A percentile compares a stretch with the other conserved stretches of the same genome.
Conservation (phyloP, 371 early-diverging fungal genomes). For the Conidiobolus incongruus region DNA sequence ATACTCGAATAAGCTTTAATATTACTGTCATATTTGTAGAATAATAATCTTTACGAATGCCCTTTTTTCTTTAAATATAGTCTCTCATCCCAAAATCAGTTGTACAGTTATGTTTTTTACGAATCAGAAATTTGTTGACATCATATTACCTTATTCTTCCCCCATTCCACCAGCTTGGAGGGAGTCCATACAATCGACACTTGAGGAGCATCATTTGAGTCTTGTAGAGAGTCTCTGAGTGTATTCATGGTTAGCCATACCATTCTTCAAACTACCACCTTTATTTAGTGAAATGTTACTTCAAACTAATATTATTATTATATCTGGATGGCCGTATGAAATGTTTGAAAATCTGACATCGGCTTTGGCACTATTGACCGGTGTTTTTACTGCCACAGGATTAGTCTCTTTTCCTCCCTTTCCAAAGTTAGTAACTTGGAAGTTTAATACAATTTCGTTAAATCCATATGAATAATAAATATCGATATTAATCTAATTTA, state of each 20-base stretch:
- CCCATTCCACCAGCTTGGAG: too few relatives aligned
- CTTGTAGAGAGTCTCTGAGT: slow-evolving; percentile 75
- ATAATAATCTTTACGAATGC: slow-evolving; percentile 12
- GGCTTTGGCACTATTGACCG: slow-evolving; percentile 62
- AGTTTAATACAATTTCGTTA: slow-evolving; percentile 80
- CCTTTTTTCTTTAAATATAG: slow-evolving; percentile 13
- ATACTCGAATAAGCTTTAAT: slow-evolving; percentile 10
- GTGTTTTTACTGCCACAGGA: slow-evolving; percentile 82
- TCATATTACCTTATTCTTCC: too few relatives aligned
- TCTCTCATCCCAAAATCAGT: too few relatives aligned
- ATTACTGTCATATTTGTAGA: too few relatives aligned
- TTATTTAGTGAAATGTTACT: slow-evolving; percentile 42
- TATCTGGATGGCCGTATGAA: slow-evolving; percentile 70
- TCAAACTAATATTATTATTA: slow-evolving; percentile 86
- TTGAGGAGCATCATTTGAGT: slow-evolving; percentile 76
- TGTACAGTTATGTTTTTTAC: too few relatives aligned
- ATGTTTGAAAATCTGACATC: slow-evolving; percentile 93
- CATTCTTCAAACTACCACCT: slow-evolving; percentile 82
- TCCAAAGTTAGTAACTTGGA: slow-evolving; percentile 73
- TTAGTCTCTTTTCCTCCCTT: slow-evolving; percentile 57
- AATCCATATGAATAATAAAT: slow-evolving; percentile 78
- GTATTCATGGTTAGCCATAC: slow-evolving; percentile 80
- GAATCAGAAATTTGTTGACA: too few relatives aligned
- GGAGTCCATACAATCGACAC: slow-evolving; percentile 80
- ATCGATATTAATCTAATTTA: slow-evolving; percentile 66